phyloP scores from a whole-genome alignment of 352 stramenopile genomes.

The Pythium aristosporum region DNA sequence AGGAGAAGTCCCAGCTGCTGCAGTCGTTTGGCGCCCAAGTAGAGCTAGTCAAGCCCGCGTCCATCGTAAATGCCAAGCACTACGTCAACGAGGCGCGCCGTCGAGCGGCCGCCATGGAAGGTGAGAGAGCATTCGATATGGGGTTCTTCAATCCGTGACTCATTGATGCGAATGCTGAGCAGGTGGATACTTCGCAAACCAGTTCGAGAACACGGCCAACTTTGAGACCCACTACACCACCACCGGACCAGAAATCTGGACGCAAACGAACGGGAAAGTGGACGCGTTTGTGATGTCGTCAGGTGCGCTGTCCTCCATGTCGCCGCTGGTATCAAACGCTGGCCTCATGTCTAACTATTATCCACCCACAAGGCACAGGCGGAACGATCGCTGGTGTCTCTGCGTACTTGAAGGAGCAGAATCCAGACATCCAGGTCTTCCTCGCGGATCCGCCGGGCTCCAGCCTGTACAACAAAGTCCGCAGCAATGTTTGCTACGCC shows the following conservation, averaged over 20 bases:
- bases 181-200: slow-evolving; percentile 96
- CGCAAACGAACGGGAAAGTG: slow-evolving; percentile 87
- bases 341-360: not conserved
- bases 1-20: slow-evolving; percentile 88
- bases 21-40: slow-evolving; percentile 86
- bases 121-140: slow-evolving; percentile 22
- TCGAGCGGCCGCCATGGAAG: slow-evolving; percentile 77
- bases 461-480: slow-evolving; percentile 95
- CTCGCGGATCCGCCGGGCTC: slow-evolving; percentile 97
- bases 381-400: slow-evolving; percentile 97
- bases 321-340: too few relatives aligned
- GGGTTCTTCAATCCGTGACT: not conserved
- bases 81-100: slow-evolving; percentile 96
- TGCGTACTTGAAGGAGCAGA: slow-evolving; percentile 91
- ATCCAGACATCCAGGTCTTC: slow-evolving; percentile 86
- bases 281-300: slow-evolving; percentile 98
- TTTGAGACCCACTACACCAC: slow-evolving; percentile 92
- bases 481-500: slow-evolving; percentile 95
- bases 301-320: slow-evolving; percentile 42
- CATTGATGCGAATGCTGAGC: not conserved
- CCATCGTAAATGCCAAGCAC: slow-evolving; percentile 98
- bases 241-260: slow-evolving; percentile 96
- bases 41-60: slow-evolving; percentile 85
- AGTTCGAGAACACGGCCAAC: slow-evolving; percentile 99
- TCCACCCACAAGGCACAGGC: slow-evolving; percentile 78